Evolutionary conservation across 2,329 filamentous ascomycete genomes (phyloP).

Genomic region (Fusarium mangiferae): DNA sequence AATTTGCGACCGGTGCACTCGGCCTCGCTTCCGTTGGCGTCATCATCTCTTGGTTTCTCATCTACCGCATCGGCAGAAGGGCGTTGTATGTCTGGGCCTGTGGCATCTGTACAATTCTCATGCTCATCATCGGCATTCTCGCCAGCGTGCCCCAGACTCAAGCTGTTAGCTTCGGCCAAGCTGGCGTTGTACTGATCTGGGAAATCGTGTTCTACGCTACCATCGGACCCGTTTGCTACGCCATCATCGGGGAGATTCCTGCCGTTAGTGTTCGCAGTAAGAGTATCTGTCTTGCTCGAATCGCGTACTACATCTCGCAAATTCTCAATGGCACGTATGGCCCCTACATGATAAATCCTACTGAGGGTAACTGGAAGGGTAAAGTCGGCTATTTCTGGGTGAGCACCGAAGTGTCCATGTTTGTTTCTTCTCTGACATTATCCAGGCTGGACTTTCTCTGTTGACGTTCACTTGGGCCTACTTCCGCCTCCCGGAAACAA

Average conservation of each 20-base stretch:
- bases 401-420: fast-evolving
- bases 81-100: slow-evolving; percentile 54
- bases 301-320: slow-evolving; percentile 42
- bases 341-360: slow-evolving; percentile 49
- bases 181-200: slow-evolving; percentile 56
- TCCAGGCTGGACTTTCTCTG: slow-evolving; percentile 39
- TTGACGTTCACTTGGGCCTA: slow-evolving; percentile 47
- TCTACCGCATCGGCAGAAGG: slow-evolving; percentile 52
- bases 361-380: slow-evolving; percentile 49
- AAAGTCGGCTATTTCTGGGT: slow-evolving; percentile 49
- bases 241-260: slow-evolving; percentile 54
- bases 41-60: slow-evolving; percentile 53
- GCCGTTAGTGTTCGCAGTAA: slow-evolving; percentile 55
- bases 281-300: slow-evolving; percentile 54
- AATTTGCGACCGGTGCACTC: slow-evolving; percentile 53
- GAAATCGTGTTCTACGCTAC: slow-evolving; percentile 56
- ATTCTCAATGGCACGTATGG: slow-evolving; percentile 47
- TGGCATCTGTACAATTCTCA: slow-evolving; percentile 52
- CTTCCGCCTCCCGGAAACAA: slow-evolving; percentile 49
- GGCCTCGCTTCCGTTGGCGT: slow-evolving; percentile 56
- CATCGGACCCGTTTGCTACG: slow-evolving; percentile 56
- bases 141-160: slow-evolving; percentile 36
- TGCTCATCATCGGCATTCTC: slow-evolving; percentile 53
- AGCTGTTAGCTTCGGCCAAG: slow-evolving; percentile 49
- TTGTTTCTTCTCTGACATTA: background rate